Base-by-base conservation (phyloP, 108 stramenopile species). In the Poteriospumella lacustris region DNA sequence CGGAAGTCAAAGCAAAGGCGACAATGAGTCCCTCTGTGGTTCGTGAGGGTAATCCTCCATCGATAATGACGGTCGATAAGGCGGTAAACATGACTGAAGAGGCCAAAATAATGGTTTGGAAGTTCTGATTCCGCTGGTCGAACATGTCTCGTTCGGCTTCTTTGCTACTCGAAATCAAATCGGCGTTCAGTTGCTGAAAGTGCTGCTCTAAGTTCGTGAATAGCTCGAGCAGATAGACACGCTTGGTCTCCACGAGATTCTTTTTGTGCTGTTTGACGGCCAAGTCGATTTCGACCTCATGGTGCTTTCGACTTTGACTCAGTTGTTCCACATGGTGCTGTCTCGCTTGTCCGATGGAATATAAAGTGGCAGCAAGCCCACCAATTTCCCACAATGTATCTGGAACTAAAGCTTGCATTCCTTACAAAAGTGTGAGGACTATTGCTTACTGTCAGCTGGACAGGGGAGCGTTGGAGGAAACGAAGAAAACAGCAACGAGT, bases 131-230 rank as follows among this genome's bases (percentile, higher is more conserved):
- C 24, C 41, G 43, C 41, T 73, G 70, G 26, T 73, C 70, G 41
- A 52, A 73, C 70, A 73, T 42, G 41, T 73, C 36, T 9, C 70
- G 43, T 9, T 73, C 70, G 3, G 36, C 5, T 24, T 42, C 41
- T 5, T 33, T 39, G 41, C 47, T 38, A 56, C 44, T 56, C 9
- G 70, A 5, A 29, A 73, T 73, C 3, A 73, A 24, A 56, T 73
- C 70, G 44, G 70, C 70, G 31, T 73, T 73, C 3, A 73, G 70
- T 38, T 73, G 70, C 41, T 73, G 70, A 38, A 73, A 73, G 41
- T 73, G 70, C 31, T 73, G 70, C 47, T 73, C 70, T 5, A 73
- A 24, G 15, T 19, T 5, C 28, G 3, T 3, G 29, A 64, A 24
- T 31, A 33, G 15, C 36, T 64, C 60, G 29, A 64, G 15, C 15